Evolutionary conservation across 164 flowering plant species (phyloP).

Genomic region (Dillenia turbinata): DNA sequence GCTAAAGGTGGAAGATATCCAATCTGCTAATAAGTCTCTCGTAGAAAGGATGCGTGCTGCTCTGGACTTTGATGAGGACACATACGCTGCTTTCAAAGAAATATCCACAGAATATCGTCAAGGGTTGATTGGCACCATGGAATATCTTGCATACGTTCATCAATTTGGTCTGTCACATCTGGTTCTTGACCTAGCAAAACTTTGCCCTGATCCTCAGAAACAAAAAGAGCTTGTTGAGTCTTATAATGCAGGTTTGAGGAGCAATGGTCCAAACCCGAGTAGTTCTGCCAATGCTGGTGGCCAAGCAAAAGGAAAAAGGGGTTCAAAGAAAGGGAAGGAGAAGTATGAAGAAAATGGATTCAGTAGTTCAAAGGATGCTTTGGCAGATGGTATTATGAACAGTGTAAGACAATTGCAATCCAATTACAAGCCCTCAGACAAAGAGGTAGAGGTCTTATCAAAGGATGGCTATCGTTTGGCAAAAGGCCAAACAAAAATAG

Average conservation of each 20-base stretch:
- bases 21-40: conserved; percentile 68
- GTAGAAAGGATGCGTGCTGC: conserved; percentile 74
- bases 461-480: conserved; percentile 72
- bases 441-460: conserved; percentile 55
- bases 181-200: conserved; percentile 74
- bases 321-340: conserved; percentile 55
- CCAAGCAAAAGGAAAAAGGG: conserved; percentile 16
- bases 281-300: conserved; percentile 12
- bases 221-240: conserved; percentile 75
- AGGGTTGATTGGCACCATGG: conserved; percentile 47
- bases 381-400: conserved; percentile 54
- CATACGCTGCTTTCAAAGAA: conserved; percentile 55
- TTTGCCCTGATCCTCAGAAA: conserved; percentile 74
- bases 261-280: conserved; percentile 19
- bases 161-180: conserved; percentile 81
- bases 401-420: conserved; percentile 62
- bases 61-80: conserved; percentile 60
- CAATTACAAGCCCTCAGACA: conserved; percentile 44
- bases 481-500: conserved; percentile 44
- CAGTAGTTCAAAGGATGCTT: conserved; percentile 25
- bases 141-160: conserved; percentile 55
- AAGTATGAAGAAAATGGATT: conserved; percentile 22
- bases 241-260: conserved; percentile 41
- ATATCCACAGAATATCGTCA: conserved; percentile 70
- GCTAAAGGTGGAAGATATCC: conserved; percentile 49